Evolutionary conservation across 768 basidiomycete genomes (phyloP).

Genomic region (Daedaleopsis nitida): DNA sequence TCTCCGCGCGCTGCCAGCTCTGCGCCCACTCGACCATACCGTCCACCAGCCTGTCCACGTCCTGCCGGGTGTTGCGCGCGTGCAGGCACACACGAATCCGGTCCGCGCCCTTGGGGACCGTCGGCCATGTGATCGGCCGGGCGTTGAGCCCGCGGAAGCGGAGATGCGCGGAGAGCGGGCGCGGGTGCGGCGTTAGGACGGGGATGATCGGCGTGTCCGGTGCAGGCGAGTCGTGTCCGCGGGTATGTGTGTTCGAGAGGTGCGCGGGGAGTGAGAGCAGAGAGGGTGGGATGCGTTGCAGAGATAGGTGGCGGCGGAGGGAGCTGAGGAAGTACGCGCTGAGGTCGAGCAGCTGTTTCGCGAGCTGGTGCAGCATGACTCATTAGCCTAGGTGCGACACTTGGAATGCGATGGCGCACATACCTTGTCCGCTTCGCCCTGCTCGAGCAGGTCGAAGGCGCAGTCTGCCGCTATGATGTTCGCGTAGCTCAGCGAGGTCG

Average conservation of each 20-base stretch:
- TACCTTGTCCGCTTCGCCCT: constrained; percentile 66
- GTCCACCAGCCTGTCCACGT: constrained; percentile 56
- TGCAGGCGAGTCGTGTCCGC: constrained; percentile 26
- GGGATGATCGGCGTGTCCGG: constrained; percentile 83
- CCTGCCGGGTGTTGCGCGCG: constrained; percentile 65
- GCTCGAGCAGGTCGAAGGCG: constrained; percentile 76
- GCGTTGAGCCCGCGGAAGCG: constrained; percentile 55
- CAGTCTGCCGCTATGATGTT: constrained; percentile 76
- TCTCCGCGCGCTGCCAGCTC: constrained; percentile 15
- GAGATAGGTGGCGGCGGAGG: constrained; percentile 31
- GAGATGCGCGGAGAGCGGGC: constrained; percentile 73
- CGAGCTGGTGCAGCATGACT: constrained; percentile 25
- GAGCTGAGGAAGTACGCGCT: constrained; percentile 41
- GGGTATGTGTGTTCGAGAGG: constrained; percentile 26
- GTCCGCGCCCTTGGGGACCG: constrained; percentile 84
- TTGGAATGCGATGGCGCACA: neutral
- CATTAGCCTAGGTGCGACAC: constrained; percentile 31
- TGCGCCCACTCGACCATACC: constrained; percentile 31
- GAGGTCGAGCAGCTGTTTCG: constrained; percentile 44
- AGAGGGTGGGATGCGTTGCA: constrained; percentile 27
- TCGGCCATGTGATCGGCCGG: constrained; percentile 82
- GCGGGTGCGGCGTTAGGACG: constrained; percentile 75
- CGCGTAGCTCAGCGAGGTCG: constrained; percentile 78
- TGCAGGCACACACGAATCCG: constrained; percentile 90
- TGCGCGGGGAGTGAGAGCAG: constrained; percentile 34